Conservation (phyloP, 805 yeast genomes). For the Hanseniaspora hatyaiensis region DNA sequence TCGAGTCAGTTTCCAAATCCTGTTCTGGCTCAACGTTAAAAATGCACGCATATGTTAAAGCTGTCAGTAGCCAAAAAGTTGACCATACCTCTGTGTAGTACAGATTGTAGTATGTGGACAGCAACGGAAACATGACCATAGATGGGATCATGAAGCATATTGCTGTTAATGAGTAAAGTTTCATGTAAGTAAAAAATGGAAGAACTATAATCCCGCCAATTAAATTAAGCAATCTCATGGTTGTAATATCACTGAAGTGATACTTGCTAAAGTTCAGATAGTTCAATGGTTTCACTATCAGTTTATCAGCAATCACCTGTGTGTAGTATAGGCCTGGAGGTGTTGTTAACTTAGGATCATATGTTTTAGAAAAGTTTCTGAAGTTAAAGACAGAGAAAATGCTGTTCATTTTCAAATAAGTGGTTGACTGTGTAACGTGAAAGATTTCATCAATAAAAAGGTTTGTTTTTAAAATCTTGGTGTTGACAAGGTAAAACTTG, state of each 20-base stretch:
- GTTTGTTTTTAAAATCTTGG: constrained; percentile 5
- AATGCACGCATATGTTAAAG: constrained; percentile 36
- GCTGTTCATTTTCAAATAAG: constrained; percentile 52
- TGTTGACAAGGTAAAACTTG: constrained; percentile 6
- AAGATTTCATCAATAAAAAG: constrained; percentile 57
- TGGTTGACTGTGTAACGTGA: constrained; percentile 69
- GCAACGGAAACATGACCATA: constrained; percentile 51
- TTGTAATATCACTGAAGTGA: constrained; percentile 26
- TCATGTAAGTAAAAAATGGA: constrained; percentile 38
- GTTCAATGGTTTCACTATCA: constrained; percentile 21
- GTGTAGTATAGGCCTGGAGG: constrained; percentile 81
- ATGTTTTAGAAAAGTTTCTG: constrained; percentile 24
- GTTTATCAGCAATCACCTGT: constrained; percentile 31
- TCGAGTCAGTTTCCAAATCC: constrained; percentile 22
- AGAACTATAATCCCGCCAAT: constrained; percentile 50
- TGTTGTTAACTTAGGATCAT: constrained; percentile 90
- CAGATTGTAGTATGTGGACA: constrained; percentile 60
- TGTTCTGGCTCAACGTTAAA: constrained; percentile 29
- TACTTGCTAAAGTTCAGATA: constrained; percentile 12
- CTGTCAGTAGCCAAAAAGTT: constrained; percentile 49
- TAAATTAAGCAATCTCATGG: constrained; percentile 49
- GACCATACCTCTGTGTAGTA: constrained; percentile 96
- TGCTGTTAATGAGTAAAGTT: constrained; percentile 33
- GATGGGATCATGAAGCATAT: constrained; percentile 35
- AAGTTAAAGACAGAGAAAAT: constrained; percentile 8